Conservation (phyloP, 1,284 basidiomycete genomes). For the Psilocybe mexicana region DNA sequence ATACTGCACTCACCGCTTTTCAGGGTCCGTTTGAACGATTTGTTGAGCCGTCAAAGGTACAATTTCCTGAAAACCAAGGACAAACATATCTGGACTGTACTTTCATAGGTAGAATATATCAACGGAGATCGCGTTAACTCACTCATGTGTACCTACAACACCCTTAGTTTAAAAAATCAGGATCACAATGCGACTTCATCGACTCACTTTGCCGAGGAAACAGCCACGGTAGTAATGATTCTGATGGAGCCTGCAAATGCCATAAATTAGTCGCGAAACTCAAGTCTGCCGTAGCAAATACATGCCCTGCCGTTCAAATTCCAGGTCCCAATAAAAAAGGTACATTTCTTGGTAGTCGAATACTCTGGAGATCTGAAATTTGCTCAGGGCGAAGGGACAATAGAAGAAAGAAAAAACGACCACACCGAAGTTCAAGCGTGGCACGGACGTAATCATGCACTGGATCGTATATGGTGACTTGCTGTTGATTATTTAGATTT, state of each 20-base stretch:
- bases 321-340: constrained; percentile 91
- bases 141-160: constrained; percentile 59
- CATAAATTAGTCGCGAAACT: constrained; percentile 5
- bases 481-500: constrained; percentile 84
- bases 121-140: constrained; percentile 24
- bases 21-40: constrained; percentile 94
- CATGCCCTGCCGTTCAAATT: constrained; percentile 88
- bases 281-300: constrained; percentile 7
- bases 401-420: constrained; percentile 6
- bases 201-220: constrained; percentile 75
- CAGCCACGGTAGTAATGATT: constrained; percentile 88
- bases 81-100: constrained; percentile 83
- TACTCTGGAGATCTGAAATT: constrained; percentile 76
- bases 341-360: constrained; percentile 73
- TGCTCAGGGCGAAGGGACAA: constrained; percentile 10
- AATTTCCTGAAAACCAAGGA: constrained; percentile 97
- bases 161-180: not conserved
- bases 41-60: constrained; percentile 96
- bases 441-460: constrained; percentile 85
- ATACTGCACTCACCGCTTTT: constrained; percentile 65
- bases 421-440: constrained; percentile 62
- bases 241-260: constrained; percentile 63
- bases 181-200: not conserved
- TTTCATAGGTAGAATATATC: constrained; percentile 4
- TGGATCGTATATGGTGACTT: constrained; percentile 93